These are phyloP conservation scores for Suillus placidus DNA, from an alignment of 768 basidiomycete species.

Conservation along the genomic window DNA sequence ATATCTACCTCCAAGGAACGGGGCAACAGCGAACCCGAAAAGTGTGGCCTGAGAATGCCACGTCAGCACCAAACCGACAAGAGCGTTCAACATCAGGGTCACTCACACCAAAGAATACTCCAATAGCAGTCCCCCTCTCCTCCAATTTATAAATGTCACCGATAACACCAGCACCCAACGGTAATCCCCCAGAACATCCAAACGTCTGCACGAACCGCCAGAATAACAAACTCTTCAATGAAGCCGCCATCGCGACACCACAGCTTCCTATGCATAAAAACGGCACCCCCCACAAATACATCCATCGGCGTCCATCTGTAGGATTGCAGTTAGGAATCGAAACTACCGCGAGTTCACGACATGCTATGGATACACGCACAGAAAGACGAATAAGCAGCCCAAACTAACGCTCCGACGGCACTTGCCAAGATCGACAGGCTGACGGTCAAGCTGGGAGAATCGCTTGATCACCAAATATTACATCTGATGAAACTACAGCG, in stretches of 20 bases:
- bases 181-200: constrained; percentile 58
- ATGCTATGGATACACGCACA: constrained; percentile 39
- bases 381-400: constrained; percentile 54
- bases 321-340: constrained; percentile 3
- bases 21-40: constrained; percentile 64
- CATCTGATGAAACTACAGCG: neutral
- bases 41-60: constrained; percentile 41
- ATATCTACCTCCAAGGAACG: constrained; percentile 53
- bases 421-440: constrained; percentile 52
- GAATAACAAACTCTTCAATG: constrained; percentile 51
- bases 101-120: constrained; percentile 51
- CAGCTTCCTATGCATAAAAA: constrained; percentile 60
- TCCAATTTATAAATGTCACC: too few species aligned
- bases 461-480: neutral
- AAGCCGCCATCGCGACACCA: constrained; percentile 54
- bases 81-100: constrained; percentile 14
- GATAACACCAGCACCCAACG: too few species aligned
- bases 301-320: constrained; percentile 63
- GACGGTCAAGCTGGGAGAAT: constrained; percentile 44
- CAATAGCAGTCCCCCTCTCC: too few species aligned
- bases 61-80: neutral
- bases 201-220: constrained; percentile 70
- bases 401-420: constrained; percentile 50
- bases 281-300: constrained; percentile 64
- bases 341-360: neutral